Conservation (phyloP, 2,329 filamentous ascomycete genomes). For the Colletotrichum tofieldiae region DNA sequence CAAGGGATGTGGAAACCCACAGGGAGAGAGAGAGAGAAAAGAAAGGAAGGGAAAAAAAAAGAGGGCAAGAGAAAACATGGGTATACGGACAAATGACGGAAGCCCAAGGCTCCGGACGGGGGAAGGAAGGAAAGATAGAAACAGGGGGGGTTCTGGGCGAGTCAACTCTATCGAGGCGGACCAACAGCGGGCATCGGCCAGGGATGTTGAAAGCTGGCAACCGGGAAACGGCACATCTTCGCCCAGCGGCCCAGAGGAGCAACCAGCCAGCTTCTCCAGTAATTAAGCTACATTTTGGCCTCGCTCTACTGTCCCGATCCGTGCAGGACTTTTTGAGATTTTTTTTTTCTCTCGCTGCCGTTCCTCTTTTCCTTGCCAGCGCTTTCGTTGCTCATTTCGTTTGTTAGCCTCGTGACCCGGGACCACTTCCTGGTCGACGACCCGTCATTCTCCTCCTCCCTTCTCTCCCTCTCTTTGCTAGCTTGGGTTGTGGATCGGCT, state of each 20-base stretch:
- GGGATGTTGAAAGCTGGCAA: not conserved
- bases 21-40: no score
- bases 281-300: constrained; percentile 10
- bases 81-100: not conserved
- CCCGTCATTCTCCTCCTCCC: not conserved
- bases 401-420: not conserved
- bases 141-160: not conserved
- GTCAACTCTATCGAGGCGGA: not conserved
- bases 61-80: not conserved
- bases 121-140: not conserved
- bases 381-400: not conserved
- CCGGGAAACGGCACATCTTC: not conserved
- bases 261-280: constrained; percentile 9
- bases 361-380: not conserved
- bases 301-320: not conserved
- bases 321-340: not conserved
- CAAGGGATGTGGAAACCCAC: not conserved
- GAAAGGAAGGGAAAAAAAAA: not conserved
- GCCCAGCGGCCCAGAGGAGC: not conserved
- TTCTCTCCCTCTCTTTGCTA: not conserved
- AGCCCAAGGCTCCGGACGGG: not conserved
- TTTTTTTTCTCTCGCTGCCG: not conserved
- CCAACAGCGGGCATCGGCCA: not conserved
- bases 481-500: not conserved
- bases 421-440: not conserved